phyloP scores from a whole-genome alignment of 306 rosid species.

The Ormosia emarginata region DNA sequence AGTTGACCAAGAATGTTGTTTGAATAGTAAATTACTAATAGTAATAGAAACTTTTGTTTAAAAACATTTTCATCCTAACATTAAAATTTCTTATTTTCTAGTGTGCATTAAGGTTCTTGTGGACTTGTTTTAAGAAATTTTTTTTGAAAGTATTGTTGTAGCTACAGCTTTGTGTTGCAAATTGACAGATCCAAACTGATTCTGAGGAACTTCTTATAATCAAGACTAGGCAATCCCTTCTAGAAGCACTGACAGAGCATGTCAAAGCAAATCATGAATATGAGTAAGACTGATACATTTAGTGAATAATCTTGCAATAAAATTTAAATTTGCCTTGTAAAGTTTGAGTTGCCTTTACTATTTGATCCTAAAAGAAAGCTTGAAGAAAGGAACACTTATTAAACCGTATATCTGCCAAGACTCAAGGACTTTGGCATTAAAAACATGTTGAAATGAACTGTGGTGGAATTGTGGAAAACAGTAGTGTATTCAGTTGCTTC shows the following conservation, averaged over 20 bases:
- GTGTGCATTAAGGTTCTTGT: not conserved
- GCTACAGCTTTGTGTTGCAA: slow-evolving; percentile 21
- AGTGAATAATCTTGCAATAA: not conserved
- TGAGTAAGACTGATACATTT: slow-evolving; percentile 52
- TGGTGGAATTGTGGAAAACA: not conserved
- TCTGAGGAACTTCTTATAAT: slow-evolving; percentile 83
- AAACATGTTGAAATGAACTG: slow-evolving; percentile 5
- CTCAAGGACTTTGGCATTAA: not conserved
- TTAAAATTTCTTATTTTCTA: not conserved
- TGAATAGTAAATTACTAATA: not conserved
- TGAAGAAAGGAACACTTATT: slow-evolving; percentile 1
- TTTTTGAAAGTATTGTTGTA: not conserved
- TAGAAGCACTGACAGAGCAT: slow-evolving; percentile 75
- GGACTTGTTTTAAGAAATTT: not conserved
- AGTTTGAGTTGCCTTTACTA: not conserved
- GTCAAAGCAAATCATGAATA: slow-evolving; percentile 82
- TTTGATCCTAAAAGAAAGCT: not conserved
- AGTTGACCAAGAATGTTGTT: not conserved
- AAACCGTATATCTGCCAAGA: not conserved
- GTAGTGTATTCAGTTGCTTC: not conserved
- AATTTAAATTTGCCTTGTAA: not conserved
- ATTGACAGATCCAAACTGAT: slow-evolving; percentile 71
- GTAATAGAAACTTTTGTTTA: not conserved
- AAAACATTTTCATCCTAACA: not conserved
- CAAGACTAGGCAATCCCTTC: slow-evolving; percentile 90